phyloP scores from a whole-genome alignment of 2,329 filamentous ascomycete genomes.

The Beauveria asiatica region DNA sequence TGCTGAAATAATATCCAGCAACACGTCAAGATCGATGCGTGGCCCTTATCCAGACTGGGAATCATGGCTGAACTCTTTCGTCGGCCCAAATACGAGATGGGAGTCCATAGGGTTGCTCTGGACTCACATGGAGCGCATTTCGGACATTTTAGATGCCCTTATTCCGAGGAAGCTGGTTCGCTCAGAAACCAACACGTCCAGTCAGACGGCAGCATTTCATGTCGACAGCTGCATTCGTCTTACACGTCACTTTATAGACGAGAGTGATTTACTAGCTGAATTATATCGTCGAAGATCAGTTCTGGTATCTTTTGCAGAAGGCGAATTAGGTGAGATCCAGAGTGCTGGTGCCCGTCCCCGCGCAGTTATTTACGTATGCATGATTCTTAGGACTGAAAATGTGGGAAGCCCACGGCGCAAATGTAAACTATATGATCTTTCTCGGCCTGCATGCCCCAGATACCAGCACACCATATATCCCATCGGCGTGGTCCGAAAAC shows the following conservation, averaged over 20 bases:
- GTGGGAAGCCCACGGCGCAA: conserved; percentile 2
- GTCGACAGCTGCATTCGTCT: conserved; percentile 6
- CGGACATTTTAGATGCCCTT: conserved; percentile 1
- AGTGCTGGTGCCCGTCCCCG: neutral
- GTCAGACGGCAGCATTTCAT: neutral
- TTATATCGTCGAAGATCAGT: conserved; percentile 5
- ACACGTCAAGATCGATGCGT: conserved; percentile 27
- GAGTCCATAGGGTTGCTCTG: conserved; percentile 34
- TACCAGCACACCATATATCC: neutral
- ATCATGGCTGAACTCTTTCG: conserved; percentile 31
- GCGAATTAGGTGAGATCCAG: conserved; percentile 3
- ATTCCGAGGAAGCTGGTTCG: neutral
- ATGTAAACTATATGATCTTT: conserved; percentile 2
- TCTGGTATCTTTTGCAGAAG: neutral
- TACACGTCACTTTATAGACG: conserved; percentile 2
- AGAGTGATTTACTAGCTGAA: conserved; percentile 5
- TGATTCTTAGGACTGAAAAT: neutral
- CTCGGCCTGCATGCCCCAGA: neutral
- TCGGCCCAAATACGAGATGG: conserved; percentile 32
- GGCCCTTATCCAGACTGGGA: conserved; percentile 26
- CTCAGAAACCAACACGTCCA: neutral
- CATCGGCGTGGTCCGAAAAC: conserved; percentile 7
- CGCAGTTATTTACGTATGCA: neutral
- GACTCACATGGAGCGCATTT: conserved; percentile 6
- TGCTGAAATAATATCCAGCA: conserved; percentile 28